A percentile compares a stretch with the other conserved stretches of the same genome.
Conservation (phyloP, 2,329 filamentous ascomycete species). For the Xylariales sp. region DNA sequence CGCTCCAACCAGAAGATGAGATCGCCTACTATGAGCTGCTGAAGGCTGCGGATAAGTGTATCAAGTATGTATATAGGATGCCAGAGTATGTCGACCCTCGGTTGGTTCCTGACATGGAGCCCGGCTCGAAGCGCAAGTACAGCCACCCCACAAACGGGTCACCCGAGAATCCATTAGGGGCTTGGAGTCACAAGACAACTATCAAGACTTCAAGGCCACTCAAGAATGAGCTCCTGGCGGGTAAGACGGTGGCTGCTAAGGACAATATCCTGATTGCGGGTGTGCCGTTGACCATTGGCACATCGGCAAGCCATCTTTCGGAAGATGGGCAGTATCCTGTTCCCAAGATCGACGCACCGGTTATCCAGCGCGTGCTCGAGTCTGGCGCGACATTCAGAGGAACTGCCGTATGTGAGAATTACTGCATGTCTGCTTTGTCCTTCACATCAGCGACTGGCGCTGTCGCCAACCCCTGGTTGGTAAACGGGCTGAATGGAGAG, state of each 20-base stretch:
- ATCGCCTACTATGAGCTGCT: constrained; percentile 5
- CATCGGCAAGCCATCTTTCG: constrained; percentile 25
- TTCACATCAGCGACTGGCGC: constrained; percentile 31
- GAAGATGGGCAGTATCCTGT: constrained; percentile 23
- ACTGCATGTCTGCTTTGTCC: constrained; percentile 30
- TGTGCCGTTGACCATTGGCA: constrained; percentile 30
- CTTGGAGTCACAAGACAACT: constrained; percentile 4
- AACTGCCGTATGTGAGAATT: constrained; percentile 33
- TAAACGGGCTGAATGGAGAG: constrained; percentile 13
- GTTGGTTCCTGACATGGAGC: constrained; percentile 4
- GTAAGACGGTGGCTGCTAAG: constrained; percentile 29
- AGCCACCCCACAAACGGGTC: constrained; percentile 1
- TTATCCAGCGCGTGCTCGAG: constrained; percentile 29
- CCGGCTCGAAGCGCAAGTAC: constrained; percentile 1
- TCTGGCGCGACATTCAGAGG: constrained; percentile 29
- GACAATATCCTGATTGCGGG: constrained; percentile 31
- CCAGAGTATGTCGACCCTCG: constrained; percentile 7
- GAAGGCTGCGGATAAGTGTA: constrained; percentile 6
- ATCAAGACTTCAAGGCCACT: neutral
- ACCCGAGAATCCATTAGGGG: constrained; percentile 2
- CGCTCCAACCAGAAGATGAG: constrained; percentile 3
- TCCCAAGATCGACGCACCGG: constrained; percentile 29
- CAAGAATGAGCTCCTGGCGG: constrained; percentile 18
- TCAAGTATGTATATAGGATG: constrained; percentile 7
- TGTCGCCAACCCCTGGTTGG: constrained; percentile 29